These are phyloP conservation scores for Diplodia sapinea DNA, from an alignment of 2,329 filamentous ascomycete species.

Conservation along the genomic window DNA sequence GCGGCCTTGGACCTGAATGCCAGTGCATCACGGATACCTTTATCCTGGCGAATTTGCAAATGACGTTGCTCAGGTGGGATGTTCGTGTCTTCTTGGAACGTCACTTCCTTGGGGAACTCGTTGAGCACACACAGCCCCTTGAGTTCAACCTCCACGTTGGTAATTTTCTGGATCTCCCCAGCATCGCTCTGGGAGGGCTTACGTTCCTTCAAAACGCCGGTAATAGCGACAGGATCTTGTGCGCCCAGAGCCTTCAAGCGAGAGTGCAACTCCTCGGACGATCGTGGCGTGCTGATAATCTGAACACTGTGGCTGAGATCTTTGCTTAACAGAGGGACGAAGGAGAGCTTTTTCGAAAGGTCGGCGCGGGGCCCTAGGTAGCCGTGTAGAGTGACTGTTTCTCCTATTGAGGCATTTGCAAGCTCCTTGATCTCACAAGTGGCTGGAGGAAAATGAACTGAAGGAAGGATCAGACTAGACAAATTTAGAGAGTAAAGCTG, in stretches of 20 bases:
- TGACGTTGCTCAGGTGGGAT: conserved; percentile 80
- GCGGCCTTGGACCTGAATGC: conserved; percentile 69
- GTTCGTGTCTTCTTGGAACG: conserved; percentile 74
- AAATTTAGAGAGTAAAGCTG: conserved; percentile 31
- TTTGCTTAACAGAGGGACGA: conserved; percentile 64
- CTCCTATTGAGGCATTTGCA: conserved; percentile 36
- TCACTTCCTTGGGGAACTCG: conserved; percentile 74
- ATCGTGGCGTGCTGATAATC: conserved; percentile 54
- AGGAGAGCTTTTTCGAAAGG: conserved; percentile 71
- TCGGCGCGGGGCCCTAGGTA: conserved; percentile 74
- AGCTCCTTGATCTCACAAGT: conserved; percentile 47
- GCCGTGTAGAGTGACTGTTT: conserved; percentile 66
- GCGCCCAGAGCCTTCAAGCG: conserved; percentile 53
- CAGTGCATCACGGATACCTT: conserved; percentile 70
- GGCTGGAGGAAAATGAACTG: conserved; percentile 56
- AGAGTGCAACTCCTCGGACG: conserved; percentile 40
- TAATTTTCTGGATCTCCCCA: conserved; percentile 43
- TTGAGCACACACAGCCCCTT: conserved; percentile 71
- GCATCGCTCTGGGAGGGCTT: conserved; percentile 44
- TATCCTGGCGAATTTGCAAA: conserved; percentile 80
- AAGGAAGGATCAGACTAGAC: conserved; percentile 22
- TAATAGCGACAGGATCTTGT: conserved; percentile 62
- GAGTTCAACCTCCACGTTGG: conserved; percentile 65
- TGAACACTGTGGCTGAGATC: conserved; percentile 56
- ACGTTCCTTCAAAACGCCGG: conserved; percentile 56